Conservation (phyloP, 2,329 filamentous ascomycete genomes). For the Sclerotinia glacialis region DNA sequence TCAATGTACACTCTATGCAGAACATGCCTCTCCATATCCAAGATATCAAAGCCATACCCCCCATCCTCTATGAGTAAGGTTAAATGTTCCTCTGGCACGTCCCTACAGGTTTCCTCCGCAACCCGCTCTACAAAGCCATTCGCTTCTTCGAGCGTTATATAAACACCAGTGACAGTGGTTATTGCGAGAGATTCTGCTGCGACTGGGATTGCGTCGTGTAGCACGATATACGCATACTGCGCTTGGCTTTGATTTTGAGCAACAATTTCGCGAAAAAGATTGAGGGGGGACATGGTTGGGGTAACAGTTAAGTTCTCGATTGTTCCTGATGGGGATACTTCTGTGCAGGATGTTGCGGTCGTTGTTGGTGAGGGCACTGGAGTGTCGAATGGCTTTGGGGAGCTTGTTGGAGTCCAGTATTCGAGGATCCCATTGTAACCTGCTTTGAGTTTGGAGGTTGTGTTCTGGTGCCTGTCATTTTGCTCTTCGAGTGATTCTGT, state of each 20-base stretch:
- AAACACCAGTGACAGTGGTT: background rate
- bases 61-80: background rate
- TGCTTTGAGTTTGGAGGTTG: background rate
- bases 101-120: slow-evolving; percentile 5
- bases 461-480: background rate
- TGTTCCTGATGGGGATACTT: background rate
- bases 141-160: slow-evolving; percentile 1
- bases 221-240: background rate
- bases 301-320: background rate
- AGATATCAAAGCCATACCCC: slow-evolving; percentile 5
- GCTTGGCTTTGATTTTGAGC: background rate
- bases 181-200: background rate
- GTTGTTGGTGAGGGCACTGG: too few species aligned
- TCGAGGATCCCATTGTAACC: background rate
- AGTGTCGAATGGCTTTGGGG: background rate
- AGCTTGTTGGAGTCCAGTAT: background rate
- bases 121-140: slow-evolving; percentile 3
- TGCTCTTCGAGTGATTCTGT: background rate
- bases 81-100: background rate
- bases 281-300: background rate
- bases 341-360: background rate
- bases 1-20: slow-evolving; percentile 6
- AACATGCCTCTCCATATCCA: slow-evolving; percentile 1
- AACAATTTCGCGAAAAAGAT: too few species aligned
- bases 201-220: background rate